Conservation (phyloP, 2,329 filamentous ascomycete genomes). For the Colletotrichum truncatum region DNA sequence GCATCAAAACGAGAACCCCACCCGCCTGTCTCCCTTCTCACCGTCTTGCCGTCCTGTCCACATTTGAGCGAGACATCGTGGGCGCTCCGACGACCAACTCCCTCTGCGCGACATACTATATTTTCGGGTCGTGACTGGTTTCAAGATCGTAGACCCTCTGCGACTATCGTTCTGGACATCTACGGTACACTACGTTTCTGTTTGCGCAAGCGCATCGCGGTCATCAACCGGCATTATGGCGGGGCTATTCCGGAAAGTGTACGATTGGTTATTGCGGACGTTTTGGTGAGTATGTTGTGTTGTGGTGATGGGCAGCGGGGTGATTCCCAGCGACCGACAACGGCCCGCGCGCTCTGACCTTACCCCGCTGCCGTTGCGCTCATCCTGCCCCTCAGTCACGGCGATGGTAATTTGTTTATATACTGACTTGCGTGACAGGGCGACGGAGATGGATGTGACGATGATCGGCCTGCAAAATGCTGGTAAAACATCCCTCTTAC, state of each 20-base stretch:
- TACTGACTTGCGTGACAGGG: conserved; percentile 66
- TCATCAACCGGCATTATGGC: conserved; percentile 71
- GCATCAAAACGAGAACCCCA: conserved; percentile 43
- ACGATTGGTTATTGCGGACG: conserved; percentile 97
- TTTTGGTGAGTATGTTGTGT: conserved; percentile 79
- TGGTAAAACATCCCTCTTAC: conserved; percentile 93
- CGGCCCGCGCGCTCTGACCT: conserved; percentile 21
- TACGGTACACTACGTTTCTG: neutral
- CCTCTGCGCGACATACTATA: conserved; percentile 30
- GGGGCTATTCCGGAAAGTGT: conserved; percentile 90
- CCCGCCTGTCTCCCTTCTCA: conserved; percentile 33
- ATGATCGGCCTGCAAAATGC: conserved; percentile 99
- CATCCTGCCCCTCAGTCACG: conserved; percentile 8
- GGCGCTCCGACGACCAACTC: neutral
- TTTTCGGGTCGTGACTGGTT: neutral
- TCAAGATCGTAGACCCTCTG: neutral
- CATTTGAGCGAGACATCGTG: conserved; percentile 12
- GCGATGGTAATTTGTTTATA: conserved; percentile 3
- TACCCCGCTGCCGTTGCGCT: conserved; percentile 18
- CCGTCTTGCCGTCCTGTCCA: conserved; percentile 33
- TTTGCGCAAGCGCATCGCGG: conserved; percentile 27
- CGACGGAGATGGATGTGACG: conserved; percentile 99
- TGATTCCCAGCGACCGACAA: conserved; percentile 3
- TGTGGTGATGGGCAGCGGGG: conserved; percentile 14
- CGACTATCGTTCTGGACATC: neutral